Evolutionary conservation across 192 early-diverging fungal species (phyloP), one percentile per base, ranked within the genome.

Genomic region (Linnemannia zychae): DNA sequence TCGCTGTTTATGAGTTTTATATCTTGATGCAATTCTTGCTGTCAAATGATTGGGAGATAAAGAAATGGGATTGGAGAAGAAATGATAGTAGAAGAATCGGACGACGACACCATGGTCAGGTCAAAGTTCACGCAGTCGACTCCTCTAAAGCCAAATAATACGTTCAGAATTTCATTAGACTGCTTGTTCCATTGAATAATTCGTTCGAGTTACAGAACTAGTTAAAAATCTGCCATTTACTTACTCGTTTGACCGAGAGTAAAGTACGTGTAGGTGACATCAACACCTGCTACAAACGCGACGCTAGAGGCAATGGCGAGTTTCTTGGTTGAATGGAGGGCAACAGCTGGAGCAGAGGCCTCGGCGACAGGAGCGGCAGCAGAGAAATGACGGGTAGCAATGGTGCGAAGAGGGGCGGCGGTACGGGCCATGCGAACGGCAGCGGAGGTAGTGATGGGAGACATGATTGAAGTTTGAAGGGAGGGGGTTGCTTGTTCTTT

Each of bases 241-340:
- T 63, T 63, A 63, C 57, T 63, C 57, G 24, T 63, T 24, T 63
- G 57, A 12, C 28, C 28, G 28, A 71, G 73, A 3, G 70, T 77
- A 31, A 82, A 82, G 65, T 82, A 82, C 37, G 81, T 75, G 28
- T 77, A 82, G 65, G 81, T 82, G 74, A 77, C 71, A 74, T 82
- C 81, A 24, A 65, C 75, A 4, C 81, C 81, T 2, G 53, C 49
- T 22, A 69, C 49, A 37, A 65, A 57, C 1, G 75, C 72, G 36
- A 82, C 71, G 22, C 33, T 65, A 5, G 75, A 72, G 37, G 50
- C 71, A 28, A 72, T 68, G 24, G 71, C 71, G 6, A 82, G 33
- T 20, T 49, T 37, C 18, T 77, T 44, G 34, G 44, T 82, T 9
- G 81, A 77, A 36, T 82, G 81, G 12, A 63, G 13, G 12, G 28